These are phyloP conservation scores for Globisporangium middletonii DNA, from an alignment of 352 stramenopile species.

Conservation along the genomic window DNA sequence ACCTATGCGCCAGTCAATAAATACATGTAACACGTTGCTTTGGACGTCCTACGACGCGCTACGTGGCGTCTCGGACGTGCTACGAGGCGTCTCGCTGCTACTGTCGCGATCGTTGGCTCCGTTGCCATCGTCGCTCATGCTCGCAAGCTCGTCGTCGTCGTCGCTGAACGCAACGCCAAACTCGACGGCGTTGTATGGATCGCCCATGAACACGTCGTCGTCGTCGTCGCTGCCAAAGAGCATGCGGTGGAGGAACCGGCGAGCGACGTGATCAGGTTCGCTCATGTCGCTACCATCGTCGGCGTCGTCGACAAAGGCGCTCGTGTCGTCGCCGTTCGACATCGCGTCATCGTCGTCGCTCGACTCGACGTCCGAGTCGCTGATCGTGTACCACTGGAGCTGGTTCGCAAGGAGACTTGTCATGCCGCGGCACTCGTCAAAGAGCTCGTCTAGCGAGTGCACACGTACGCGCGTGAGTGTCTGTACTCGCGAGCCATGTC, in stretches of 20 bases:
- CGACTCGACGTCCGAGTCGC: conserved; percentile 29
- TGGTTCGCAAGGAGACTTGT: conserved; percentile 16
- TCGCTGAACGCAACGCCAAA: background rate
- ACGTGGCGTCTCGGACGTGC: background rate
- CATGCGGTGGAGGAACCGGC: conserved; percentile 4
- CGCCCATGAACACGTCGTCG: conserved; percentile 3
- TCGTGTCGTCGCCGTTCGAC: background rate
- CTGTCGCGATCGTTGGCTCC: background rate
- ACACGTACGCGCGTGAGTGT: background rate
- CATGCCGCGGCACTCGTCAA: conserved; percentile 33
- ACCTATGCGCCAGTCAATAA: background rate
- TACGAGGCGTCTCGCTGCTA: background rate
- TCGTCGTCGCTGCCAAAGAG: conserved; percentile 1
- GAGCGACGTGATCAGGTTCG: conserved; percentile 1
- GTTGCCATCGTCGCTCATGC: conserved; percentile 1
- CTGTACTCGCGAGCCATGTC: background rate
- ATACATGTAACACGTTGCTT: too few species aligned
- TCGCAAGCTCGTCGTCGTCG: conserved; percentile 8
- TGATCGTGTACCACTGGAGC: conserved; percentile 55
- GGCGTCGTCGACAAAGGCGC: background rate
- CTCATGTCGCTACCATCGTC: background rate
- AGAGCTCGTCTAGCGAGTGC: conserved; percentile 33
- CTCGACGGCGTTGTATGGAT: background rate
- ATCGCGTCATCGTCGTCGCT: conserved; percentile 2
- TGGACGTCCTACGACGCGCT: background rate